Base-by-base conservation (phyloP, 1,284 basidiomycete species). In the Schizophyllum amplum region DNA sequence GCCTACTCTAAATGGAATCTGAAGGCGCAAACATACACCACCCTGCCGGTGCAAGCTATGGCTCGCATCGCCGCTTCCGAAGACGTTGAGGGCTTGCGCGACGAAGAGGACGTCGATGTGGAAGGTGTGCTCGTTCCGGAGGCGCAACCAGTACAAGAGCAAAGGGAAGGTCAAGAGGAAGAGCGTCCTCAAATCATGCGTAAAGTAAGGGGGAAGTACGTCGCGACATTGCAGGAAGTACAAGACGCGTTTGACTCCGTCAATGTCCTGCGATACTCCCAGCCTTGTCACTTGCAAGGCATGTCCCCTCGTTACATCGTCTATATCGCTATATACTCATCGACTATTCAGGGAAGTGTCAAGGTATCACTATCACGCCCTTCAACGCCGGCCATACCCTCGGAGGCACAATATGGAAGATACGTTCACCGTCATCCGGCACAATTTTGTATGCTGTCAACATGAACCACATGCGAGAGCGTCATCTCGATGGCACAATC, bases 361-460 rank as follows among this genome's bases (percentile, higher is more conserved):
- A 93, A 67, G 91, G 92, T 54, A 77, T 98, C 62, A 96, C 96
- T 0, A 89, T 99, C 60, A 97, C 95, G 17, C 95, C 97, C 0
- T 98, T 97, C 75, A 91, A 92, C 62, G 92, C 94, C 11, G 97
- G 97, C 0, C 95, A 98, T 70, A 92, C 93, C 0, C 83, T 99
- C 20, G 97, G 97, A 63, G 97, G 96, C 53, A 94, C 95, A 1
- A 90, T 99, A 62, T 99, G 95, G 95, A 98, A 98, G 70, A 90
- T 99, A 59, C 87, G 97, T 46, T 98, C 94, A 1, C 95, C 97
- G 1, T 94, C 94, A 0, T 92, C 93, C 6, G 96, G 95, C 5
- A 98, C 97, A 2, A 87, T 99, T 20, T 77, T 99, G 25, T 97
- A 99, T 68, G 96, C 95, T 11, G 92, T 98, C 20, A 87, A 96